Percentiles rank a stretch among this genome's conserved stretches.
Conservation (phyloP, 139 green algal species). For the Mesotaenium endlicherianum region DNA sequence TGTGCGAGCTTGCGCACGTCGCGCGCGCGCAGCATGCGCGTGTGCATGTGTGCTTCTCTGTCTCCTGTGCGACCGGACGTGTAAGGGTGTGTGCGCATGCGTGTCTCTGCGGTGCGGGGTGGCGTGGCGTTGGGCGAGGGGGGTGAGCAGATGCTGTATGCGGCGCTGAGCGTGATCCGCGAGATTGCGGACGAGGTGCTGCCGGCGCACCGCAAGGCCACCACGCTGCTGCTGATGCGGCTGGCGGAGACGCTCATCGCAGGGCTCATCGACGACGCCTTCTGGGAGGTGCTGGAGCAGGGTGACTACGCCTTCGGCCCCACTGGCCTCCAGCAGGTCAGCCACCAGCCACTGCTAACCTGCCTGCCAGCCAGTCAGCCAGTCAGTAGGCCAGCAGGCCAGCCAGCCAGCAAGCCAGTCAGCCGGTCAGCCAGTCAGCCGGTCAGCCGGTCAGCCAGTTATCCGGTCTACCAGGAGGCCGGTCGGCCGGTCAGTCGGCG, state of each 20-base stretch:
- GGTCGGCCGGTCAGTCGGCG: no score
- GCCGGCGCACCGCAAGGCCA: constrained; percentile 13
- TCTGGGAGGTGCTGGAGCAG: constrained; percentile 35
- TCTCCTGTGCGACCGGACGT: no score
- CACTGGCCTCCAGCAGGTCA: constrained; percentile 43
- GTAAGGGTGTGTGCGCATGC: no score
- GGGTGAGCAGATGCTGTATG: neutral
- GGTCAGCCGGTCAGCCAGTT: neutral
- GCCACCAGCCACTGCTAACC: neutral
- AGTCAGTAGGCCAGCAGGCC: no score
- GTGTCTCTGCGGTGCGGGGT: neutral
- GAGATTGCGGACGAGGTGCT: constrained; percentile 27
- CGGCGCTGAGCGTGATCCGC: constrained; percentile 14
- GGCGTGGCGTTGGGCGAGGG: neutral
- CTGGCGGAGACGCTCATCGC: constrained; percentile 36
- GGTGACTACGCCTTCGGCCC: constrained; percentile 20
- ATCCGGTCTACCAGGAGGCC: neutral
- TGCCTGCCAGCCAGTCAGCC: no score
- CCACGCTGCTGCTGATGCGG: constrained; percentile 47
- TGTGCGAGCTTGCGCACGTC: no score
- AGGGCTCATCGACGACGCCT: constrained; percentile 21
- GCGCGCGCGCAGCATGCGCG: no score
- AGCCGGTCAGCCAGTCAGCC: no score
- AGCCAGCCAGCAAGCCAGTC: no score
- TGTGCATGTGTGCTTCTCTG: no score